These are phyloP conservation scores for Drosera spatulata DNA, from an alignment of 179 eudicot genomes.

Conservation along the genomic window DNA sequence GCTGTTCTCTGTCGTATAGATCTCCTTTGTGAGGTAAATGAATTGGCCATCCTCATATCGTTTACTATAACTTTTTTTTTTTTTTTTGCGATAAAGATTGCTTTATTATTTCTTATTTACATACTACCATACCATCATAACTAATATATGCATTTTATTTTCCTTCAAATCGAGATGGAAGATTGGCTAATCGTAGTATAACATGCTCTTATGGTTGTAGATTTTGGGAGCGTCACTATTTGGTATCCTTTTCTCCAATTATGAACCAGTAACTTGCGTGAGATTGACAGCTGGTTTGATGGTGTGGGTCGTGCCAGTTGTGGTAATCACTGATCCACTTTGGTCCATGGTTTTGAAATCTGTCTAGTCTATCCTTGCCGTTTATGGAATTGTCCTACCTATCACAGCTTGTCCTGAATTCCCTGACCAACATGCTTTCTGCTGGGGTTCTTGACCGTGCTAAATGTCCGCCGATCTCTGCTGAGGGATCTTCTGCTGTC, in stretches of 20 bases:
- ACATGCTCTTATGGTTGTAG: slow-evolving; percentile 23
- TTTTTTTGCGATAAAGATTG: no score
- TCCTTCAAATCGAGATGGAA: neutral
- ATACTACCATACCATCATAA: no score
- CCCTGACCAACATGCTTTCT: slow-evolving; percentile 79
- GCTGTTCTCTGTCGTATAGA: slow-evolving; percentile 75
- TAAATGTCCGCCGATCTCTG: slow-evolving; percentile 45
- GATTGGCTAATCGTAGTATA: neutral
- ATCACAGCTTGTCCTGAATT: slow-evolving; percentile 55
- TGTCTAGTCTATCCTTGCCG: neutral
- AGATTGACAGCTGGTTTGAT: slow-evolving; percentile 77
- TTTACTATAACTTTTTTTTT: no score
- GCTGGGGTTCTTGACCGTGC: slow-evolving; percentile 84
- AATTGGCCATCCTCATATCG: neutral
- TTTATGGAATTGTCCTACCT: slow-evolving; percentile 9
- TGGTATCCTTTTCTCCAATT: slow-evolving; percentile 69
- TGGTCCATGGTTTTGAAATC: slow-evolving; percentile 1
- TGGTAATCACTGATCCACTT: slow-evolving; percentile 32
- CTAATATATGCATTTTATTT: neutral
- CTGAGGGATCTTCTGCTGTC: slow-evolving; percentile 21
- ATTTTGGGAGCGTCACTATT: slow-evolving; percentile 87
- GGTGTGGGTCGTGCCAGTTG: slow-evolving; percentile 67
- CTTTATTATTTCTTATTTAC: no score
- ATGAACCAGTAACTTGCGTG: slow-evolving; percentile 85
- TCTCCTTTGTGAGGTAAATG: slow-evolving; percentile 78